phyloP scores from a whole-genome alignment of 2,329 filamentous ascomycete genomes.

The Paecilomyces sp. region DNA sequence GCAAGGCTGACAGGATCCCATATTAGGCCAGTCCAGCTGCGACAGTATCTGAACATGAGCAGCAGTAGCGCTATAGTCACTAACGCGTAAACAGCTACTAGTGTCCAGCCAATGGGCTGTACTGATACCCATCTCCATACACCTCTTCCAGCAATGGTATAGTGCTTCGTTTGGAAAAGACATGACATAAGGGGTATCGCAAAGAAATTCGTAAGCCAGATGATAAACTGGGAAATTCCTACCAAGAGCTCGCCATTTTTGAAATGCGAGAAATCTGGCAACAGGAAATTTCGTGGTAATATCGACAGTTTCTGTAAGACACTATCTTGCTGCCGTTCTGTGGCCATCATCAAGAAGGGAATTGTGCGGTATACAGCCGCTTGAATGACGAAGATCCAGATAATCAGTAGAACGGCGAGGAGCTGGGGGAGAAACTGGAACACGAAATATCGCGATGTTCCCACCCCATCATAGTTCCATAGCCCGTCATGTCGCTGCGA shows the following conservation, averaged over 20 bases:
- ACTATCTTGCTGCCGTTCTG: constrained; percentile 51
- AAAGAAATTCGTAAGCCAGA: constrained; percentile 68
- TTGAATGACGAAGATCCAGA: constrained; percentile 72
- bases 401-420: constrained; percentile 60
- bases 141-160: constrained; percentile 50
- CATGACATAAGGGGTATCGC: constrained; percentile 75
- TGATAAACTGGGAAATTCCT: constrained; percentile 57
- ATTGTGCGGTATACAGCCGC: constrained; percentile 66
- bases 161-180: constrained; percentile 62
- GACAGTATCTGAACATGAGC: constrained; percentile 58
- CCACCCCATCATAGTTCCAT: constrained; percentile 60
- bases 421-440: constrained; percentile 81
- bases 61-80: constrained; percentile 52
- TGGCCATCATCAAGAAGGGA: constrained; percentile 72
- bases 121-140: constrained; percentile 75
- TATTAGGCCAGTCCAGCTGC: constrained; percentile 63
- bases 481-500: constrained; percentile 59
- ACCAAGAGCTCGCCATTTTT: constrained; percentile 61
- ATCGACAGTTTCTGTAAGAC: constrained; percentile 58
- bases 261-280: constrained; percentile 63
- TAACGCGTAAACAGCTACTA: constrained; percentile 66
- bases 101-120: constrained; percentile 69
- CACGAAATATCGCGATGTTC: constrained; percentile 71
- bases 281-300: constrained; percentile 56
- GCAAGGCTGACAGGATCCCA: constrained; percentile 82